Base-by-base conservation (phyloP, 495 filamentous ascomycete species). In the Tuber calosporum region DNA sequence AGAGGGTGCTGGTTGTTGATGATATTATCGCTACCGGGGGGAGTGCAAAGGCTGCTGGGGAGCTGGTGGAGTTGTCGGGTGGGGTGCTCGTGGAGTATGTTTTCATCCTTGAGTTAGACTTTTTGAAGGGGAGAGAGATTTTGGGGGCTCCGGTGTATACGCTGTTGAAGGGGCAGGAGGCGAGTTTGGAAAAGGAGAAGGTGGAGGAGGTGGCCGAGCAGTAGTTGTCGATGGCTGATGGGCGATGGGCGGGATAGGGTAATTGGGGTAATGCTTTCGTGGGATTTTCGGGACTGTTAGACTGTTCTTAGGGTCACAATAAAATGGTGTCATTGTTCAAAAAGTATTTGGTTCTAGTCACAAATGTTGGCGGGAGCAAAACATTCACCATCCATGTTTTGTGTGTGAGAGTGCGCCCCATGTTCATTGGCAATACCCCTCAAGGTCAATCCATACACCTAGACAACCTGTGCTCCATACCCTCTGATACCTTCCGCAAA, bases 11-110 rank as follows among this genome's bases (percentile, higher is more conserved):
- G 74, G 87, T 99, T 69, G 91, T 99, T 62, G 95, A 99, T 82
- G 95, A 99, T 82, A 94, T 99, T 79, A 98, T 99, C 84, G 95
- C 95, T 43, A 99, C 95, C 75, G 95, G 95, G 84, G 95, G 95
- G 77, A 97, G 93, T 77, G 95, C 95, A 66, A 89, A 88, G 72
- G 95, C 95, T 69, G 94, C 92, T 4, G 95, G 93, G 41, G 84
- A 90, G 70, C 88, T 99, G 73, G 92, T 98, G 78, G 86, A 89
- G 84, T 88, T 93, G 83, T 87, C 95, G 73, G 92, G 92, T 69
- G 95, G 93, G n/a, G 86, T 87, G 48, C 84, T 97, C 42, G 85
- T 97, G 48, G 93, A 92, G 74, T 98, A 93, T 83, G 84, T 97
- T 73, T 98, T 99, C 86, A 89, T 99, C 79, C 89, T 99, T 81